Evolutionary conservation across 352 stramenopile genomes (phyloP).

Genomic region (Halophytophthora batemanensis): DNA sequence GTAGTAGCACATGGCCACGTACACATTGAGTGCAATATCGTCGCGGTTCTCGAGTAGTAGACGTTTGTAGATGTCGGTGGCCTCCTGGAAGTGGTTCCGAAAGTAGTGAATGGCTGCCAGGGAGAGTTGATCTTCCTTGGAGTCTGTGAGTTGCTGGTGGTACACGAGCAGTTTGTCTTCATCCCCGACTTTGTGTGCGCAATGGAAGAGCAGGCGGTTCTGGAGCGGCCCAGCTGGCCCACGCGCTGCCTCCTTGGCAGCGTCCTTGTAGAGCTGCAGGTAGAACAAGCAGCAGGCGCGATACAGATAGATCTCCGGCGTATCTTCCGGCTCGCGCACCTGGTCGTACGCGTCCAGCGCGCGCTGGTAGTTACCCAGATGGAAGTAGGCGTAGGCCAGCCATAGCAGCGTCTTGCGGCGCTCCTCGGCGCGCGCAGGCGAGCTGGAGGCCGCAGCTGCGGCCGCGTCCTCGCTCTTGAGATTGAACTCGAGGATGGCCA

Average conservation of each 20-base stretch:
- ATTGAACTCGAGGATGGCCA: slow-evolving; percentile 94
- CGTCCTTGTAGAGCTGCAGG: slow-evolving; percentile 90
- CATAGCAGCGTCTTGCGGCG: slow-evolving; percentile 86
- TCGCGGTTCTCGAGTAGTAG: slow-evolving; percentile 95
- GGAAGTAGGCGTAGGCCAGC: slow-evolving; percentile 94
- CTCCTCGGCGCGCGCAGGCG: slow-evolving; percentile 37
- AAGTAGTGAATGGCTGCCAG: slow-evolving; percentile 96
- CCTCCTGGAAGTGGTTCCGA: slow-evolving; percentile 92
- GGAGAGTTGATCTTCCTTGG: slow-evolving; percentile 94
- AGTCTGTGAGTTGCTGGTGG: slow-evolving; percentile 91
- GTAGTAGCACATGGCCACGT: slow-evolving; percentile 99
- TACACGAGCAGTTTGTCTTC: slow-evolving; percentile 95
- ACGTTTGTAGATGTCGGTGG: slow-evolving; percentile 96
- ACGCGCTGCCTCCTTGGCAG: slow-evolving; percentile 70
- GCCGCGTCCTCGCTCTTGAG: slow-evolving; percentile 82
- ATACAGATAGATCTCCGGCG: slow-evolving; percentile 83
- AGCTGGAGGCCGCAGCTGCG: slow-evolving; percentile 11
- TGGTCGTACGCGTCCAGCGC: slow-evolving; percentile 90
- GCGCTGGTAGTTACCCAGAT: slow-evolving; percentile 93
- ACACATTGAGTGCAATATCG: slow-evolving; percentile 96
- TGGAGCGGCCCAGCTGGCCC: slow-evolving; percentile 74
- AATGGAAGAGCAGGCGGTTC: slow-evolving; percentile 94
- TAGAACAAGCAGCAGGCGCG: slow-evolving; percentile 93
- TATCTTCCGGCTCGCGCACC: slow-evolving; percentile 60
- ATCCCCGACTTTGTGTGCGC: slow-evolving; percentile 91